These are phyloP conservation scores for Fusarium continuum DNA, from an alignment of 2,329 filamentous ascomycete genomes.

Conservation along the genomic window DNA sequence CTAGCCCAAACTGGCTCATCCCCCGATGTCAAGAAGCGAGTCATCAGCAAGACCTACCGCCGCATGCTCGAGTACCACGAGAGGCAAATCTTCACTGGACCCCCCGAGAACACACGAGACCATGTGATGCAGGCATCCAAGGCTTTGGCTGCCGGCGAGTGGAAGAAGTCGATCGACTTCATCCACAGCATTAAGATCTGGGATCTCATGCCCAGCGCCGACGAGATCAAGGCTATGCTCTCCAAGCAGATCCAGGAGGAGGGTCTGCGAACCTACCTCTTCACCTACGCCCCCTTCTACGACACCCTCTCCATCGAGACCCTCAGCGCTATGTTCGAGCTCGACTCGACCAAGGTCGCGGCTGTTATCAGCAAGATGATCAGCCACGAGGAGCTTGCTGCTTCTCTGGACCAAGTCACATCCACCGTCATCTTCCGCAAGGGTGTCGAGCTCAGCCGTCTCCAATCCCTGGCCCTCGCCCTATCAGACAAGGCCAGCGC, in stretches of 20 bases:
- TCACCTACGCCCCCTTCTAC: conserved; percentile 99
- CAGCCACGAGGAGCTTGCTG: conserved; percentile 96
- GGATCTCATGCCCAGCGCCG: conserved; percentile 93
- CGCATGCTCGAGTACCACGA: conserved; percentile 99
- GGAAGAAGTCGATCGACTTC: conserved; percentile 94
- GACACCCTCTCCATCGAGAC: conserved; percentile 91
- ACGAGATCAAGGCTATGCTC: conserved; percentile 96
- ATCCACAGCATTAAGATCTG: conserved; percentile 99
- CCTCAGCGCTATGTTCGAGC: conserved; percentile 93
- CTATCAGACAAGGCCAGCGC: conserved; percentile 95
- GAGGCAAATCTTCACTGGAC: conserved; percentile 98
- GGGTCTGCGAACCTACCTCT: conserved; percentile 96
- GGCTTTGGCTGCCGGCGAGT: conserved; percentile 94
- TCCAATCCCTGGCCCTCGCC: conserved; percentile 94
- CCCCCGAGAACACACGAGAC: conserved; percentile 97
- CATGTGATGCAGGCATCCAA: conserved; percentile 99
- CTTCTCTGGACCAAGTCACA: conserved; percentile 97
- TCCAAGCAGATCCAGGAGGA: conserved; percentile 98
- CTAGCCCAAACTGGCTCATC: conserved; percentile 96
- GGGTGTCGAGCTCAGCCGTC: conserved; percentile 94
- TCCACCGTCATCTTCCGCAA: conserved; percentile 98
- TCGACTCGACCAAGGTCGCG: conserved; percentile 88
- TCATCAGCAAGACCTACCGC: conserved; percentile 99
- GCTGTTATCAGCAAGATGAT: conserved; percentile 99
- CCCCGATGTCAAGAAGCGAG: conserved; percentile 94